Base-by-base conservation (phyloP, 2,329 filamentous ascomycete genomes). In the Scedosporium aurantiacum region DNA sequence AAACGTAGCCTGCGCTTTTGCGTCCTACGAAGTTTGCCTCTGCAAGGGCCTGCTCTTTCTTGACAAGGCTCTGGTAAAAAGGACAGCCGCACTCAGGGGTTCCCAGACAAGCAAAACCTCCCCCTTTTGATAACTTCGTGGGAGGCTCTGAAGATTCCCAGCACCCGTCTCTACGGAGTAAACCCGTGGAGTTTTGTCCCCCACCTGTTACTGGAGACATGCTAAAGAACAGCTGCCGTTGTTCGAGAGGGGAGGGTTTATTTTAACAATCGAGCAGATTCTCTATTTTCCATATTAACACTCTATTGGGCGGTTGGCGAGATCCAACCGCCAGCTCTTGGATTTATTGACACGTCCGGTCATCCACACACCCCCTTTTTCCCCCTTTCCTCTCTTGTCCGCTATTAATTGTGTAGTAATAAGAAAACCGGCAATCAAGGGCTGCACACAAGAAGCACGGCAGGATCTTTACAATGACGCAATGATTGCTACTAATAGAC, bases 211-310 rank as follows among this genome's bases (percentile, higher is more conserved):
- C 32, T 6, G 6, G 16, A 47, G 21, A 47, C 7, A 23, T n/a
- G 43, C n/a, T 14, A n/a, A 47, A 47, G 21, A 47, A 47, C 21
- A 54, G 50, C 23, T 54, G 18, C 21, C 50, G 21, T 5, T 23
- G 50, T 27, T 25, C 18, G 21, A 25, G 50, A 25, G 50, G 50
- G 50, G 6, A 6, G 7, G 16, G 16, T 57, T 8, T 40, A 57
- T 57, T 40, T 57, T 6, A 40, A 57, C 25, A 23, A 37, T 57
- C 54, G 25, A 14, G 10, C 23, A 32, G 54, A 16, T 40, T 57
- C 27, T 58, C 37, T 58, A 58, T 58, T 58, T 45, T 58, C 57
- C 57, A 58, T 58, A 58, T 58, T 58, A 58, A 58, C 32, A 58
- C 28, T 58, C 25, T 58, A 58, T 58, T 45, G 16, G 57, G 57